Conservation (phyloP, 2,329 filamentous ascomycete species). For the Xylariaceae sp. region DNA sequence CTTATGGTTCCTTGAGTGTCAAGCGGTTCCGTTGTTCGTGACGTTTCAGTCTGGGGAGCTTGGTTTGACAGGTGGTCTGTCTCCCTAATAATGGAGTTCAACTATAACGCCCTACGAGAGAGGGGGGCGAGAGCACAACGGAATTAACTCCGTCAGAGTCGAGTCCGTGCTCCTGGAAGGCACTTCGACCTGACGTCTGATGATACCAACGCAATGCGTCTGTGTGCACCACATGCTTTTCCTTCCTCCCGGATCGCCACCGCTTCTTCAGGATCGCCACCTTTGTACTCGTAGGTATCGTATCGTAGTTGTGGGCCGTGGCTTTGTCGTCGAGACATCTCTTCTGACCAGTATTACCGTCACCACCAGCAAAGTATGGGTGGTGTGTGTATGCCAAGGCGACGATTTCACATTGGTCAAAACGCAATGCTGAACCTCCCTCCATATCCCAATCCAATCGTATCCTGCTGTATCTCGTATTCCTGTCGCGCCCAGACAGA, state of each 20-base stretch:
- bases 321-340: constrained; percentile 3
- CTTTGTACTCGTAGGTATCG: not conserved
- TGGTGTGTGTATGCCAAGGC: no score
- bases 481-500: no score
- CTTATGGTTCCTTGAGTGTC: not conserved
- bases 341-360: not conserved
- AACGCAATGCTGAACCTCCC: no score
- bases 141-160: not conserved
- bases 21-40: not conserved
- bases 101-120: not conserved
- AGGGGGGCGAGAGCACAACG: no score
- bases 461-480: no score
- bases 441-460: no score
- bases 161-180: not conserved
- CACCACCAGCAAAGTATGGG: no score
- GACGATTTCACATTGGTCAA: no score
- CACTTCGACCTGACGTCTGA: not conserved
- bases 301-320: not conserved
- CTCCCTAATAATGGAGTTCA: not conserved
- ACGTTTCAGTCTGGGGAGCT: not conserved
- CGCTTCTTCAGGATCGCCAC: not conserved
- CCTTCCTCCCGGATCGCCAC: not conserved
- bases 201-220: not conserved
- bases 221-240: not conserved
- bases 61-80: not conserved